phyloP scores from a whole-genome alignment of 1,284 basidiomycete species.

The Rhizoctonia solani region DNA sequence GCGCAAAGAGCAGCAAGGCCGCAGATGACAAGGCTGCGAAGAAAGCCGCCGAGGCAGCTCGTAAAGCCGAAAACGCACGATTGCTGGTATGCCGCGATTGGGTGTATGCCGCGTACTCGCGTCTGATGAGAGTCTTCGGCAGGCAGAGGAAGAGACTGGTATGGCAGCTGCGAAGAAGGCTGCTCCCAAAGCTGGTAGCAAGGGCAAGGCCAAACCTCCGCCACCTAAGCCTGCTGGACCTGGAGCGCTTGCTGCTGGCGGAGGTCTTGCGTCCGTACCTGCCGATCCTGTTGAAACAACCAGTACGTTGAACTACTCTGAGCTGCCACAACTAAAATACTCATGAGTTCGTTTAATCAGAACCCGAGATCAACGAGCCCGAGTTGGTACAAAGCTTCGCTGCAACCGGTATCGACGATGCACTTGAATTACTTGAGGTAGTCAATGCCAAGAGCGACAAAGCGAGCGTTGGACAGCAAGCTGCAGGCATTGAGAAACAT shows the following conservation, averaged over 20 bases:
- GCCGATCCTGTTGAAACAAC: conserved; percentile 17
- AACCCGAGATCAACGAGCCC: conserved; percentile 38
- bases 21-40: conserved; percentile 79
- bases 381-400: conserved; percentile 67
- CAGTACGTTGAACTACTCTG: not conserved
- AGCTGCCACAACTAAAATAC: not conserved
- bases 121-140: conserved; percentile 44
- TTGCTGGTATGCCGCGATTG: conserved; percentile 49
- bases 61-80: conserved; percentile 76
- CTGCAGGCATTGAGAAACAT: conserved; percentile 87
- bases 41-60: conserved; percentile 69
- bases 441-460: conserved; percentile 93
- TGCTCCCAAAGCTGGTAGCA: conserved; percentile 63
- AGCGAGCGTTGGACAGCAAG: conserved; percentile 80
- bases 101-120: conserved; percentile 42
- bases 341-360: conserved; percentile 39
- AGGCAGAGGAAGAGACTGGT: conserved; percentile 81
- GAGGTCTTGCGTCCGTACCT: conserved; percentile 50
- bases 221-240: conserved; percentile 65
- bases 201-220: conserved; percentile 54
- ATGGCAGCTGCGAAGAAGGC: conserved; percentile 66
- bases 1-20: conserved; percentile 63
- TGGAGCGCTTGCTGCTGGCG: conserved; percentile 76
- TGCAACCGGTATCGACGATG: conserved; percentile 91
- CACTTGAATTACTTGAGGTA: conserved; percentile 85